Base-by-base conservation (phyloP, 2,329 filamentous ascomycete genomes). In the Metarhizium album region DNA sequence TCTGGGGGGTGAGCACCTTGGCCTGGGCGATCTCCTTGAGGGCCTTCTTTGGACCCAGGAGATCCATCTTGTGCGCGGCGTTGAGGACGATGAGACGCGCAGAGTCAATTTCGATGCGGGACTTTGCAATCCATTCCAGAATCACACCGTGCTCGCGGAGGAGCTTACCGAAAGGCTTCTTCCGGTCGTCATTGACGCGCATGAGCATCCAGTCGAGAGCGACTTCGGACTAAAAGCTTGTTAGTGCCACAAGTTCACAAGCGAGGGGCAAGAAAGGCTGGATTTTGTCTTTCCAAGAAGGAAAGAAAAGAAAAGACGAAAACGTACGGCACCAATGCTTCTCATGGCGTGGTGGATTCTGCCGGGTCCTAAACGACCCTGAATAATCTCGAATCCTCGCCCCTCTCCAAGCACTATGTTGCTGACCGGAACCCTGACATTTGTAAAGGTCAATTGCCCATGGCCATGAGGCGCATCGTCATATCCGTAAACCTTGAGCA, bases 261-360 rank as follows among this genome's bases (percentile, higher is more conserved):
- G n/a, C 16, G 6, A 9, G 31, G 27, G 14, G n/a, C 20, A 48
- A 23, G 11, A 9, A 3, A 22, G 38, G 9, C 16, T 16, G 18
- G 4, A n/a, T n/a, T n/a, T n/a, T n/a, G n/a, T n/a, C n/a, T n/a
- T n/a, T n/a, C n/a, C n/a, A n/a, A n/a, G n/a, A n/a, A n/a, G n/a
- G n/a, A n/a, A n/a, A 22, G 46, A 23, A n/a, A 20, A 20, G 22
- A 24, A 22, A 31, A 20, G 6, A 16, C 23, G 40, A 9, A 45
- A 33, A 72, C 76, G 67, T 71, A 82, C 82, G 48, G 89, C 86
- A 49, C 93, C 93, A 64, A 98, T 93, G 54, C 83, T 84, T 57
- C 93, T 84, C 93, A 98, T 98, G 53, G 90, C 89, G 72, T 98
- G 93, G 73, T 98, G 93, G 65, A 98, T 97, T 52, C 93, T 87